phyloP scores from a whole-genome alignment of 805 yeast genomes.

The Saccharomyces kudriavzevii region DNA sequence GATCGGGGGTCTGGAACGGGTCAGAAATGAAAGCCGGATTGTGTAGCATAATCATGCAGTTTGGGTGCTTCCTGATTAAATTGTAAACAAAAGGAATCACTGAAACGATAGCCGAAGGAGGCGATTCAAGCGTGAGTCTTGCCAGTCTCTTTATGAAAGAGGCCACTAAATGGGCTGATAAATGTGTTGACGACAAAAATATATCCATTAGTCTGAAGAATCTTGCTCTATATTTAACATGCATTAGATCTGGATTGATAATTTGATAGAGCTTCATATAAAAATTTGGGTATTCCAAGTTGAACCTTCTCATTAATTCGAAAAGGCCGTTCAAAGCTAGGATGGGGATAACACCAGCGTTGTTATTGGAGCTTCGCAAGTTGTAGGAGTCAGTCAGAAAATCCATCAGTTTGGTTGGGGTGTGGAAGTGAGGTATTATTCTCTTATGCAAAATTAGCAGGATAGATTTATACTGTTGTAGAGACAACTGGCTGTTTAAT shows the following conservation, averaged over 20 bases:
- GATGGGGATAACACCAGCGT: conserved; percentile 56
- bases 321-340: conserved; percentile 82
- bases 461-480: conserved; percentile 58
- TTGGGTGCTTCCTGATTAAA: conserved; percentile 81
- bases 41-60: conserved; percentile 86
- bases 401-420: conserved; percentile 84
- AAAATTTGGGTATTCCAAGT: conserved; percentile 88
- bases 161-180: conserved; percentile 76
- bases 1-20: conserved; percentile 21
- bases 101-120: conserved; percentile 83
- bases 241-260: conserved; percentile 66
- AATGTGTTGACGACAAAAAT: conserved; percentile 78
- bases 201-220: conserved; percentile 81
- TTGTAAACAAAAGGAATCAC: conserved; percentile 88
- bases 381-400: conserved; percentile 83
- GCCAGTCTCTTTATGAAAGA: conserved; percentile 82
- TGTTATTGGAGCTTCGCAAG: conserved; percentile 22
- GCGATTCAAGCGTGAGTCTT: conserved; percentile 63
- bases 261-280: conserved; percentile 74
- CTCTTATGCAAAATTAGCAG: conserved; percentile 72
- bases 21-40: conserved; percentile 26
- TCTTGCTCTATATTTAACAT: conserved; percentile 73
- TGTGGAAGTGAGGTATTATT: conserved; percentile 69
- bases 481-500: conserved; percentile 42
- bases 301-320: conserved; percentile 70